Evolutionary conservation across 768 basidiomycete species (phyloP), one percentile per base, ranked within the genome.

Genomic region (Sporobolomyces roseus): DNA sequence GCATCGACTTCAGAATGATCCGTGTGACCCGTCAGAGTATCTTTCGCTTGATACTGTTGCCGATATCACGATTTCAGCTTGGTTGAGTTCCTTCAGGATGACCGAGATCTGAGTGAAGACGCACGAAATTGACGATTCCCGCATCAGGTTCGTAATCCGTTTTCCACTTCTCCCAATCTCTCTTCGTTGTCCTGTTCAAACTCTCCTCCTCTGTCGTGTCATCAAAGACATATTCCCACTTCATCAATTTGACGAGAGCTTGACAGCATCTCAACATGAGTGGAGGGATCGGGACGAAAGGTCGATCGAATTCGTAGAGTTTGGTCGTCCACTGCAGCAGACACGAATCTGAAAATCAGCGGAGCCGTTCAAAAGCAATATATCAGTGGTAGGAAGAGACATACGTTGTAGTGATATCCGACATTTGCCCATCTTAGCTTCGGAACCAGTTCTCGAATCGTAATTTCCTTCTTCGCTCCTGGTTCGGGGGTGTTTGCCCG

Each of bases 21-120:
- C n/a, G 96, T 91, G 78, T 99, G 94, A 0, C 85, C 94, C 88
- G 97, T 97, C 25, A 99, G 84, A 0, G 92, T 90, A 71, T 98
- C 93, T 29, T 65, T 65, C 23, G 52, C 84, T 87, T 68, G 54
- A 25, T 61, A 50, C 71, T 69, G 45, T 14, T 13, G 45, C 21
- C 12, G 45, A 46, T 13, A 13, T 10, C 45, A 41, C 10, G 38
- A 17, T 41, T 9, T 41, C 45, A 46, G 45, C 29, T 7, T 3
- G 36, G 29, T 13, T 30, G 25, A 17, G 33, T 13, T 19, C 70
- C 75, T 7, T 30, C 50, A 51, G 50, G 13, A 4, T 46, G 25
- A 84, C n/a, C n/a, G n/a, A n/a, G n/a, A n/a, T n/a, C n/a, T n/a
- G 86, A 78, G 87, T 88, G 51, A 83, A 50, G 83, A 78, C 93